Conservation (phyloP, 192 early-diverging fungal genomes). For the Spizellomyces punctatus region DNA sequence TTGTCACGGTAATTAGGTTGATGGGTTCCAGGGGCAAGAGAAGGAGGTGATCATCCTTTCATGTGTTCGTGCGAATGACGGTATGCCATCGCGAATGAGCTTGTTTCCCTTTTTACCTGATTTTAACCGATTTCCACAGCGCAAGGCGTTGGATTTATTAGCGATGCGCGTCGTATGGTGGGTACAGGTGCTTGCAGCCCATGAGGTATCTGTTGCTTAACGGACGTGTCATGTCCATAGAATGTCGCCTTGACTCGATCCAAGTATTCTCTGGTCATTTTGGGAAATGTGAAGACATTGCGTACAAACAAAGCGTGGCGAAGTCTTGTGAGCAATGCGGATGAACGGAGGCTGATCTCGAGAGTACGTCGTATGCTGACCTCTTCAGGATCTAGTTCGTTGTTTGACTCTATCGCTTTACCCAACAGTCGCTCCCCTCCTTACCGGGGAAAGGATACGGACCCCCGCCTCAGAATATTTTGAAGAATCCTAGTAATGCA, state of each 20-base stretch:
- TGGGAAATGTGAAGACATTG: conserved; percentile 73
- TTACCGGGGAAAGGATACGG: too few relatives aligned
- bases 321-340: conserved; percentile 70
- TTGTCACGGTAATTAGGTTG: conserved; percentile 42
- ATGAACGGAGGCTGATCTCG: conserved; percentile 33
- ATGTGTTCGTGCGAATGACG: conserved; percentile 76
- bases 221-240: background rate
- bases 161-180: conserved; percentile 80
- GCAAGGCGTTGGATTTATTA: conserved; percentile 77
- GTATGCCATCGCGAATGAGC: background rate
- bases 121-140: conserved; percentile 1
- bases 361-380: background rate
- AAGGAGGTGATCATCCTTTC: conserved; percentile 97
- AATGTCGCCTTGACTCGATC: conserved; percentile 91
- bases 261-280: conserved; percentile 77
- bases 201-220: background rate
- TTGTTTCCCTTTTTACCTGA: background rate
- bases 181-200: background rate
- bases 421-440: too few relatives aligned
- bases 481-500: too few relatives aligned
- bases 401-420: too few relatives aligned
- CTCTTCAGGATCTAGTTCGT: too few relatives aligned
- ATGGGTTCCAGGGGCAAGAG: conserved; percentile 97
- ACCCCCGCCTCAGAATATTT: too few relatives aligned
- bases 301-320: conserved; percentile 69